Percentiles rank a stretch among this genome's conserved stretches.
phyloP scores from a whole-genome alignment of 306 rosid genomes.

The Pachyrhizus erosus region DNA sequence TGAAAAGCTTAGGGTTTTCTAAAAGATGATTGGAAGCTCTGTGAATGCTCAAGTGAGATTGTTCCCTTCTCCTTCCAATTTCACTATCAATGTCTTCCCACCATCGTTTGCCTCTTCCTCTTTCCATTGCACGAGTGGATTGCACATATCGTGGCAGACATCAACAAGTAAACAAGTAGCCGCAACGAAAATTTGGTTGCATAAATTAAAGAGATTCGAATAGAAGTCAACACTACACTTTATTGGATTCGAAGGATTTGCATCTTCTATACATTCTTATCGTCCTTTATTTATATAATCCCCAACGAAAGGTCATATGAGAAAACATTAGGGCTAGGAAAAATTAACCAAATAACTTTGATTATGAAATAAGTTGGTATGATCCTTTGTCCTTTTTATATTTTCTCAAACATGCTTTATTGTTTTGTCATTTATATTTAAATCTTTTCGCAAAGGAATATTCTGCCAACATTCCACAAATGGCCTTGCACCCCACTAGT shows the following conservation, averaged over 20 bases:
- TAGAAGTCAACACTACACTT: constrained; percentile 53
- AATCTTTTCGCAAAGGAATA: background rate
- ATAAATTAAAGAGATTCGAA: constrained; percentile 40
- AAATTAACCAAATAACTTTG: background rate
- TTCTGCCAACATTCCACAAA: constrained; percentile 21
- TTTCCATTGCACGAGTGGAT: constrained; percentile 54
- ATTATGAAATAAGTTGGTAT: constrained; percentile 26
- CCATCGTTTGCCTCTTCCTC: constrained; percentile 55
- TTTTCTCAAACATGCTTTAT: constrained; percentile 16
- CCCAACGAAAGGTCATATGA: constrained; percentile 7
- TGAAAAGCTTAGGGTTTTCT: constrained; percentile 1
- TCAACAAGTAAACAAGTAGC: constrained; percentile 35
- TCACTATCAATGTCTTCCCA: constrained; percentile 58
- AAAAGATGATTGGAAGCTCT: constrained; percentile 34
- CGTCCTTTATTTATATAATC: constrained; percentile 14
- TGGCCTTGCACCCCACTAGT: background rate
- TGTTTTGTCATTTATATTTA: constrained; percentile 4
- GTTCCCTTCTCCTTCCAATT: constrained; percentile 50
- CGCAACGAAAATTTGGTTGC: constrained; percentile 43
- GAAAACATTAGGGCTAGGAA: background rate
- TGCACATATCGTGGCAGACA: constrained; percentile 70
- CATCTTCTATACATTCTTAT: constrained; percentile 26
- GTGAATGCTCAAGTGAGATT: constrained; percentile 31
- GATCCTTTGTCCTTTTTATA: constrained; percentile 27
- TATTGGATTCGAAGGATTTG: constrained; percentile 43